A percentile compares a stretch with the other conserved stretches of the same genome.
These are phyloP conservation scores for Scenedesmus sp. DNA, from an alignment of 163 green algal species.

Conservation along the genomic window DNA sequence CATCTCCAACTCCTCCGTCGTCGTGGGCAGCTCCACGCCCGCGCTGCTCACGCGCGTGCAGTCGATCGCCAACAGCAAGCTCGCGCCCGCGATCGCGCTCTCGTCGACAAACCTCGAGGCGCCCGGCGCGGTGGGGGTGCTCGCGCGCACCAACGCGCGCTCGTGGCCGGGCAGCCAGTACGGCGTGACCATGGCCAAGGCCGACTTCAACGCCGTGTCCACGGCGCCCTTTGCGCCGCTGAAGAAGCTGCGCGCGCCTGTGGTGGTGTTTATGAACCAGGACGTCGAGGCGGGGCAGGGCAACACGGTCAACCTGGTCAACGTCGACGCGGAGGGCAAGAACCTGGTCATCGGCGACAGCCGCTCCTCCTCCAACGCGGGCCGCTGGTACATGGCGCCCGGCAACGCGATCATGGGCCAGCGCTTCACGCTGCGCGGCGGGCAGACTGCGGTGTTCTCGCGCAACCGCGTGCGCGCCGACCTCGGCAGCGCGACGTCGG, in stretches of 20 bases:
- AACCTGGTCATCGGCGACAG: neutral
- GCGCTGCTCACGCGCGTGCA: neutral
- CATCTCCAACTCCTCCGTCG: conserved; percentile 5
- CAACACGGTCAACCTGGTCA: neutral
- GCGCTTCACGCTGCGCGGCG: neutral
- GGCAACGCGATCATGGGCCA: conserved; percentile 20
- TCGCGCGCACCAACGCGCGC: neutral
- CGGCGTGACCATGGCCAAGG: neutral
- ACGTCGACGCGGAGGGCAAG: neutral
- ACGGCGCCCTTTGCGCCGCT: neutral
- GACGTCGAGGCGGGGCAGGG: conserved; percentile 2
- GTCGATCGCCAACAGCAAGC: conserved; percentile 13
- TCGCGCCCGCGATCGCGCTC: conserved; percentile 24
- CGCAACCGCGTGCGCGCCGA: conserved; percentile 4
- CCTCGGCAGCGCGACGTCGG: conserved; percentile 1
- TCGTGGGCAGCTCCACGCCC: neutral
- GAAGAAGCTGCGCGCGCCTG: neutral
- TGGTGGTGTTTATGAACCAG: conserved; percentile 1
- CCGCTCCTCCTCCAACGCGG: neutral
- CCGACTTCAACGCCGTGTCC: neutral
- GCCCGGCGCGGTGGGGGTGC: neutral
- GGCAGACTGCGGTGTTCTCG: neutral
- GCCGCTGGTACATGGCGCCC: conserved; percentile 29
- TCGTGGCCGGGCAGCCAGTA: conserved; percentile 2
- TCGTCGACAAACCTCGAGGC: neutral